These are phyloP conservation scores for Epichloe bromicola DNA, from an alignment of 2,329 filamentous ascomycete species.

Conservation along the genomic window DNA sequence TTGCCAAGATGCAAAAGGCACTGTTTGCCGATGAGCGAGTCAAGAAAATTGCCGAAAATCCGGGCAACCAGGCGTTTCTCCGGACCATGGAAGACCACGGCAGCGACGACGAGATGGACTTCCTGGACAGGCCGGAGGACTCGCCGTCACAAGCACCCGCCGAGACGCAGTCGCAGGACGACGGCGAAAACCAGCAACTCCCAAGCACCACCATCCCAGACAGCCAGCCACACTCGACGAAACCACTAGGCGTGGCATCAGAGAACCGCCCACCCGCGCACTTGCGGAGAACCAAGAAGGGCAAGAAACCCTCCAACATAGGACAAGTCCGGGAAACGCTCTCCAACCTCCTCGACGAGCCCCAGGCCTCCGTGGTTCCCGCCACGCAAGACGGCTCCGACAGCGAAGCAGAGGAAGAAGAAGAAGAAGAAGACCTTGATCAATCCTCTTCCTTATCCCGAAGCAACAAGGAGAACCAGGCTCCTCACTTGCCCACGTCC, in stretches of 20 bases:
- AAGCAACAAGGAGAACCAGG: conserved; percentile 38
- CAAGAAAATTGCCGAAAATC: conserved; percentile 78
- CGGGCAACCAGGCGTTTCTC: conserved; percentile 82
- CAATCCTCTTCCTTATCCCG: conserved; percentile 8
- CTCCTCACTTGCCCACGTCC: conserved; percentile 22
- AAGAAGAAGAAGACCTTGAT: background rate
- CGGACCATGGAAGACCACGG: conserved; percentile 76
- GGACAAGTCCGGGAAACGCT: conserved; percentile 74
- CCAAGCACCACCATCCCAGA: conserved; percentile 31
- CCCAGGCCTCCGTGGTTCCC: conserved; percentile 35
- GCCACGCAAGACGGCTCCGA: conserved; percentile 25
- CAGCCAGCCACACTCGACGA: conserved; percentile 34
- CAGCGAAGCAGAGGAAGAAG: conserved; percentile 20
- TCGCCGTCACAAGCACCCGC: conserved; percentile 22
- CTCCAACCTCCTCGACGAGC: conserved; percentile 61
- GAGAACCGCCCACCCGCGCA: conserved; percentile 38
- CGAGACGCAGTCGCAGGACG: conserved; percentile 15
- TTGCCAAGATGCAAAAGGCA: conserved; percentile 82
- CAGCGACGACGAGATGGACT: conserved; percentile 63
- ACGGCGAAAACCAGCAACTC: conserved; percentile 14
- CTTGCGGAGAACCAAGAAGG: conserved; percentile 46
- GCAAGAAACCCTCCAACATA: conserved; percentile 58
- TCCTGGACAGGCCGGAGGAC: conserved; percentile 40
- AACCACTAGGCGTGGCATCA: conserved; percentile 18
- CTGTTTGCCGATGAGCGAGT: conserved; percentile 81